Evolutionary conservation across 2,329 filamentous ascomycete genomes (phyloP), one percentile per base, ranked within the genome.

Genomic region (Xylariaceae sp.): DNA sequence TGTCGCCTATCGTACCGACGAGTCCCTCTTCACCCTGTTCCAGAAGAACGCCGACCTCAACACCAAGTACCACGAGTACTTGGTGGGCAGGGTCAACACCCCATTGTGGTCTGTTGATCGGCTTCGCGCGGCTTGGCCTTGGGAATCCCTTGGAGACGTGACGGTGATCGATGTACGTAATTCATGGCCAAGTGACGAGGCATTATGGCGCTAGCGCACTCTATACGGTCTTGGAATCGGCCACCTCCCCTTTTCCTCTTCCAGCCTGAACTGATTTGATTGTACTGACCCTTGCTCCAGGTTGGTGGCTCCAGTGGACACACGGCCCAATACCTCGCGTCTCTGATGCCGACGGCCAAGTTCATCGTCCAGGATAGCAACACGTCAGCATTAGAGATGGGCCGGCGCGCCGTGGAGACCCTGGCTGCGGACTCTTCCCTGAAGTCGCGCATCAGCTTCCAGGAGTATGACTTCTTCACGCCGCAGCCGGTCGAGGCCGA

Each of bases 21-120:
- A n/a, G n/a, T n/a, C n/a, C n/a, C n/a, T n/a, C n/a, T n/a, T n/a
- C n/a, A n/a, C n/a, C n/a, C 15, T 43, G 16, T 43, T 57, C 13
- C 54, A 57, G 26, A 55, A 49, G n/a, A 44, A 57, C 23, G 32
- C 47, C 26, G 48, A 52, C 23, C 36, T 55, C 3, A 55, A 45
- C 11, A 51, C 27, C 15, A 57, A 50, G 39, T 59, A 59, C 23
- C 57, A 59, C 26, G 47, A 57, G 36, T 59, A 55, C 21, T 20
- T 59, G n/a, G 50, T 36, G 4, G 54, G 50, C 13, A 45, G 57
- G 30, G 43, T 48, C 11, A 50, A 39, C 30, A 57, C 47, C 1
- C 50, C 53, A 6, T 7, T 59, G n/a, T 59, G 54, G 57, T 59
- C 57, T 13, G 43, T 59, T 33, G 57, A 57, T 42, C 57, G 57